A percentile compares a stretch with the other conserved stretches of the same genome.
phyloP scores from a whole-genome alignment of 1,284 basidiomycete species.

The Vanrija sp. region DNA sequence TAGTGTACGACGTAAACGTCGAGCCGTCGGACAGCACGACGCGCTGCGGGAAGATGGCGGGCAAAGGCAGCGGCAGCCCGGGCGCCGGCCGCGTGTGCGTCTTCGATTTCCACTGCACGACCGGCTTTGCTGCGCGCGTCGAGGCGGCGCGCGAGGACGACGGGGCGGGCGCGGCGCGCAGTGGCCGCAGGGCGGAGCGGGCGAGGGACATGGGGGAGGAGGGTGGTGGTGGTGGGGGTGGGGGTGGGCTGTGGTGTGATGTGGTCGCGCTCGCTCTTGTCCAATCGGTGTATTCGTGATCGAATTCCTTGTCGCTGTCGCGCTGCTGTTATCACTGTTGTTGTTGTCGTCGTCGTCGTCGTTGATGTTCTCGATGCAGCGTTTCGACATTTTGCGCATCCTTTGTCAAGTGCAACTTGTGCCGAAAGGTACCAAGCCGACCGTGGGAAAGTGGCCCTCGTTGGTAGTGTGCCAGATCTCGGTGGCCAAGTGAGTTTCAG shows the following conservation, averaged over 20 bases:
- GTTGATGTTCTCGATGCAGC: neutral
- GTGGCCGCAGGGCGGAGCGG: slow-evolving; percentile 1
- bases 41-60: slow-evolving; percentile 75
- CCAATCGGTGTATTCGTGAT: neutral
- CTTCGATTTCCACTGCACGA: slow-evolving; percentile 32
- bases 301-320: neutral
- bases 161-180: slow-evolving; percentile 15
- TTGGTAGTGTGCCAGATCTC: neutral
- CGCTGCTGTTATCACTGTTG: neutral
- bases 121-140: neutral
- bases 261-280: neutral
- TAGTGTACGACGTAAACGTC: slow-evolving; percentile 77
- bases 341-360: neutral
- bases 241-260: neutral
- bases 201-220: slow-evolving; percentile 7
- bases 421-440: neutral
- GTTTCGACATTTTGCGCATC: neutral
- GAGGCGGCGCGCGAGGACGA: slow-evolving; percentile 27
- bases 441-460: slow-evolving; percentile 8
- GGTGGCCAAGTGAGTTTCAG: neutral
- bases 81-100: slow-evolving; percentile 49
- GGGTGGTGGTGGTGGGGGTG: neutral
- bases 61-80: slow-evolving; percentile 69
- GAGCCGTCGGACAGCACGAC: slow-evolving; percentile 82
- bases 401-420: neutral